phyloP scores from a whole-genome alignment of 2,329 filamentous ascomycete genomes.

The Aspergillus phoenicis region DNA sequence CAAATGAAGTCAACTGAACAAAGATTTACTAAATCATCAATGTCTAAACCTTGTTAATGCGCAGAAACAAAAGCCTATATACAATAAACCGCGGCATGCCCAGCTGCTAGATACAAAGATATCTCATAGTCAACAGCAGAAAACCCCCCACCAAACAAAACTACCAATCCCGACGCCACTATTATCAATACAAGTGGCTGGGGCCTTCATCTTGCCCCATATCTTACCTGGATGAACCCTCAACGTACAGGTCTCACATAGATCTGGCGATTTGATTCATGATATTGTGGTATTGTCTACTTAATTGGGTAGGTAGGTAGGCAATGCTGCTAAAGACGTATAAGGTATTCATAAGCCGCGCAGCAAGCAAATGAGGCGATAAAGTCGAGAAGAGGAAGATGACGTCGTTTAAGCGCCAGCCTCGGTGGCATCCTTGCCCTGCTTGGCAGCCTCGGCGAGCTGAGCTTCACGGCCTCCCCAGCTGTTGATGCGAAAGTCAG shows the following conservation, averaged over 20 bases:
- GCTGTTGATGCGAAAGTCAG: constrained; percentile 26
- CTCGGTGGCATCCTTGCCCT: constrained; percentile 34
- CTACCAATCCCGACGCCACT: neutral
- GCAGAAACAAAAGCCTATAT: constrained; percentile 1
- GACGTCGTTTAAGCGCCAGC: constrained; percentile 29
- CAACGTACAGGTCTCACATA: neutral
- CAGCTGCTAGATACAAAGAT: constrained; percentile 1
- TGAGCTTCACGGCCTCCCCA: constrained; percentile 47
- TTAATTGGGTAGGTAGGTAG: constrained; percentile 10
- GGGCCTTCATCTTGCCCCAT: neutral
- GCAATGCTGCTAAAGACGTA: constrained; percentile 14
- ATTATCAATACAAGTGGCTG: neutral
- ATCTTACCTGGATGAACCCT: neutral
- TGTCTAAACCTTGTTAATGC: neutral
- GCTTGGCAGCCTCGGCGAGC: constrained; percentile 37
- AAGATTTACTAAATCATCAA: neutral
- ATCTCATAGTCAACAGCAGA: neutral
- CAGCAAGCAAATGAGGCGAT: neutral
- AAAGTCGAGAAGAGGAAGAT: neutral
- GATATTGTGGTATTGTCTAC: neutral
- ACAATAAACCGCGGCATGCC: constrained; percentile 9
- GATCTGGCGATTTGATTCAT: neutral
- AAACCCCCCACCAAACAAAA: neutral
- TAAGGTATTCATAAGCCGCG: neutral
- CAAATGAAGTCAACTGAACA: neutral